Conservation (phyloP, 2,329 filamentous ascomycete genomes). For the Chrysoporthe puriensis region DNA sequence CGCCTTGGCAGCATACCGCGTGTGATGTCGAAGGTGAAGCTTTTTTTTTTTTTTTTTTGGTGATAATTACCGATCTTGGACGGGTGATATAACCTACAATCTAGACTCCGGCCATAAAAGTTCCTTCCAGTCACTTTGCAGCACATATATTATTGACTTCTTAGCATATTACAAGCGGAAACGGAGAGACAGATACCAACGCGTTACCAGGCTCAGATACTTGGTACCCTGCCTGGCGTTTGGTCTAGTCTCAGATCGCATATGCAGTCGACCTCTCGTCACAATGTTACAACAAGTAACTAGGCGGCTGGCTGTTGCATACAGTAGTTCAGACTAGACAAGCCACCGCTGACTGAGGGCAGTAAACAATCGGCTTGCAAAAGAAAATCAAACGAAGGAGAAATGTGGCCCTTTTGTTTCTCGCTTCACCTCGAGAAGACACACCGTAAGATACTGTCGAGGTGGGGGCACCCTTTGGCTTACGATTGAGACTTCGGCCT, state of each 20-base stretch:
- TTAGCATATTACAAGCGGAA: background rate
- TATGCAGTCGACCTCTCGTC: background rate
- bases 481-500: background rate
- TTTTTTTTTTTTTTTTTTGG: background rate
- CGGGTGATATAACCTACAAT: background rate
- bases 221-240: background rate
- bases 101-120: background rate
- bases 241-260: background rate
- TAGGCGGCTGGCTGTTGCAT: background rate
- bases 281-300: background rate
- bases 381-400: background rate
- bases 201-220: background rate
- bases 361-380: background rate
- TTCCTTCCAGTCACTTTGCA: conserved; percentile 4
- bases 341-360: background rate
- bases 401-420: background rate
- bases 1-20: background rate
- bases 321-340: background rate
- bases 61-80: background rate
- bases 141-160: background rate
- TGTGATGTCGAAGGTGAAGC: background rate
- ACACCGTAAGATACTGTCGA: background rate
- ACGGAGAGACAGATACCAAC: background rate
- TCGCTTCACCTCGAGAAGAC: background rate
- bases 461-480: background rate